Conservation (phyloP, 2,329 filamentous ascomycete genomes). For the Septoria linicola region DNA sequence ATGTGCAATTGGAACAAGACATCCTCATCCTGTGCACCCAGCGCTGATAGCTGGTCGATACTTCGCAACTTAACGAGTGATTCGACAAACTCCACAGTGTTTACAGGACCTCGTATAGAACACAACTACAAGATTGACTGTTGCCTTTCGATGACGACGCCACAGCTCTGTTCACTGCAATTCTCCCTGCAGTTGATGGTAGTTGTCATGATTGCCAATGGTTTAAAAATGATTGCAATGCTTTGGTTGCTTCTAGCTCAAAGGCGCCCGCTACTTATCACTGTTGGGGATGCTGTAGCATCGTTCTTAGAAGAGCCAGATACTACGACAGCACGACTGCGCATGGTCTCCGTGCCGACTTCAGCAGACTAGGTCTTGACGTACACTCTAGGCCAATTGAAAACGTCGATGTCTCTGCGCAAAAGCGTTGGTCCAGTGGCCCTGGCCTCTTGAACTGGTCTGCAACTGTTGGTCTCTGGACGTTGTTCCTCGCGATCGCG, state of each 20-base stretch:
- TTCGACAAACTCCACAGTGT: no score
- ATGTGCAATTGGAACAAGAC: conserved; percentile 14
- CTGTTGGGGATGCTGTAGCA: conserved; percentile 20
- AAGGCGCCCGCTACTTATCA: neutral
- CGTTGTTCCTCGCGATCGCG: neutral
- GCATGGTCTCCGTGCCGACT: neutral
- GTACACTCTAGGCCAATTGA: neutral
- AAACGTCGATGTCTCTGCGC: neutral
- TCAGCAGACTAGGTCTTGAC: no score
- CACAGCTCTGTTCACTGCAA: conserved; percentile 14
- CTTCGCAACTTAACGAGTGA: conserved; percentile 8
- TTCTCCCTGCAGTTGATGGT: conserved; percentile 16
- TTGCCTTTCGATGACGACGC: conserved; percentile 11
- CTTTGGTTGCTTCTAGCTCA: conserved; percentile 2
- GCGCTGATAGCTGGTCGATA: conserved; percentile 12
- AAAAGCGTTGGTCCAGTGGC: neutral
- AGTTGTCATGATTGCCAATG: conserved; percentile 7
- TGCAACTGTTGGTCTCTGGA: neutral
- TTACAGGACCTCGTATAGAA: no score
- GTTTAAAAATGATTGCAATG: neutral
- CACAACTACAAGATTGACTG: conserved; percentile 3
- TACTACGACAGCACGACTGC: conserved; percentile 20
- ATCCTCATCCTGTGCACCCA: conserved; percentile 14
- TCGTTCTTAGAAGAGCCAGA: conserved; percentile 7
- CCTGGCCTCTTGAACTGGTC: neutral